A percentile compares a stretch with the other conserved stretches of the same genome.
phyloP scores from a whole-genome alignment of 2,329 filamentous ascomycete genomes.

The Claviceps digitariae region DNA sequence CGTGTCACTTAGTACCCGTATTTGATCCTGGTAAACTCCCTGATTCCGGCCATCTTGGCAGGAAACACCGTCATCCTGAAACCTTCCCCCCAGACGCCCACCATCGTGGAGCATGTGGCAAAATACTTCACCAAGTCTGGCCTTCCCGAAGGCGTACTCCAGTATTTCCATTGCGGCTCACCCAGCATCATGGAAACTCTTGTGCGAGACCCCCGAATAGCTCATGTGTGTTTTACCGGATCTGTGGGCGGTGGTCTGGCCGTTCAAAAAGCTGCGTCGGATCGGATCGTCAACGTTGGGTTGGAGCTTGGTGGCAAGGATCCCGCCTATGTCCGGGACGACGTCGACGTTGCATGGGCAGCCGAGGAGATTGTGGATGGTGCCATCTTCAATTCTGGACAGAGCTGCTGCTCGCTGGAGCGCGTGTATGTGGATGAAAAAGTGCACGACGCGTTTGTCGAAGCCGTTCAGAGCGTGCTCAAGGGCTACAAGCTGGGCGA shows the following conservation, averaged over 20 bases:
- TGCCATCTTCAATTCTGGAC: constrained; percentile 95
- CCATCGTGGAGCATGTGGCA: constrained; percentile 72
- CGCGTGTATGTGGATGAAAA: constrained; percentile 79
- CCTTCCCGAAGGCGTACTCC: constrained; percentile 69
- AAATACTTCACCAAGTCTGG: constrained; percentile 69
- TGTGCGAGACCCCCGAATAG: constrained; percentile 61
- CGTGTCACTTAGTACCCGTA: constrained; percentile 63
- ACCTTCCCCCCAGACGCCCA: constrained; percentile 89
- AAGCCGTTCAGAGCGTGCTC: constrained; percentile 67
- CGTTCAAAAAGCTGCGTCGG: constrained; percentile 72
- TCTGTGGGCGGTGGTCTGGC: constrained; percentile 79
- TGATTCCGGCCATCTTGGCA: constrained; percentile 79
- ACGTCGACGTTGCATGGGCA: constrained; percentile 82
- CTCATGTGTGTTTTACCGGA: constrained; percentile 83
- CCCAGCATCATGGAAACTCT: constrained; percentile 63
- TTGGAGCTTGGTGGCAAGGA: constrained; percentile 93
- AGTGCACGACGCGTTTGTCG: constrained; percentile 72
- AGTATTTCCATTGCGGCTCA: constrained; percentile 84
- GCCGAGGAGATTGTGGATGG: constrained; percentile 93
- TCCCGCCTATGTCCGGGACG: constrained; percentile 73
- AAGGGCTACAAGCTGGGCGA: constrained; percentile 78
- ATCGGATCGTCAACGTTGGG: constrained; percentile 73
- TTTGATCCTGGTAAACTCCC: constrained; percentile 80
- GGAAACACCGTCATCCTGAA: constrained; percentile 91
- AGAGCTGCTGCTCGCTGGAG: constrained; percentile 91